Evolutionary conservation across 352 stramenopile species (phyloP).

Genomic region (Globisporangium abappressorium): DNA sequence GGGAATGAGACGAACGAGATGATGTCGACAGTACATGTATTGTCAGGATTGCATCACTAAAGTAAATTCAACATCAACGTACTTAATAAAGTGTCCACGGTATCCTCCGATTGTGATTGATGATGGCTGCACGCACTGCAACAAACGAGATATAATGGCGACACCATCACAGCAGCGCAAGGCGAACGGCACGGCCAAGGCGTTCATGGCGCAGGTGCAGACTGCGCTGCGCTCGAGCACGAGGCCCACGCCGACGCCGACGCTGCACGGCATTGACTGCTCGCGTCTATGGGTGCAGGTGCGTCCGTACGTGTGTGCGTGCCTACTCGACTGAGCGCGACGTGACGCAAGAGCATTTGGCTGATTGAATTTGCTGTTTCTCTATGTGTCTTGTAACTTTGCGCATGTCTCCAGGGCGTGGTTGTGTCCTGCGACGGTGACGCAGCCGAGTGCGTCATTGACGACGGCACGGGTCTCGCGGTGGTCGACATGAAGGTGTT

Average conservation of each 20-base stretch:
- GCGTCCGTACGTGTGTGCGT: not conserved
- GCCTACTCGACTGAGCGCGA: not conserved
- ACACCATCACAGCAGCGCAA: constrained; percentile 10
- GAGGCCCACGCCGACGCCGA: constrained; percentile 40
- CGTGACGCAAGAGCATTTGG: not conserved
- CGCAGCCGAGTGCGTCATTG: constrained; percentile 42
- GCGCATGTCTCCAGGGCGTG: constrained; percentile 38
- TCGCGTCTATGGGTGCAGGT: constrained; percentile 80
- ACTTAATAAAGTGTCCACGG: not conserved
- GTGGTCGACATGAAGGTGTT: constrained; percentile 60
- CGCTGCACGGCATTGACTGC: constrained; percentile 59
- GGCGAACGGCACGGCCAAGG: constrained; percentile 43
- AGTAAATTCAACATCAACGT: not conserved
- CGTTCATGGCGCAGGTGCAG: constrained; percentile 59
- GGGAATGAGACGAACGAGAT: not conserved
- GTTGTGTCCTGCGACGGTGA: constrained; percentile 40
- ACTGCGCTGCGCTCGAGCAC: constrained; percentile 32
- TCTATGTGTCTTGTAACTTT: not conserved
- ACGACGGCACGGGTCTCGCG: constrained; percentile 73
- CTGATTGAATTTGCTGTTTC: not conserved
- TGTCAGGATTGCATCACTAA: not conserved
- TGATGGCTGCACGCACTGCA: not conserved
- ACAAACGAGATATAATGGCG: not conserved
- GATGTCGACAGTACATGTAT: too few species aligned
- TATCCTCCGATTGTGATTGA: not conserved